Conservation (phyloP, 2,329 filamentous ascomycete species). For the Pseudogymnoascus pannorum region DNA sequence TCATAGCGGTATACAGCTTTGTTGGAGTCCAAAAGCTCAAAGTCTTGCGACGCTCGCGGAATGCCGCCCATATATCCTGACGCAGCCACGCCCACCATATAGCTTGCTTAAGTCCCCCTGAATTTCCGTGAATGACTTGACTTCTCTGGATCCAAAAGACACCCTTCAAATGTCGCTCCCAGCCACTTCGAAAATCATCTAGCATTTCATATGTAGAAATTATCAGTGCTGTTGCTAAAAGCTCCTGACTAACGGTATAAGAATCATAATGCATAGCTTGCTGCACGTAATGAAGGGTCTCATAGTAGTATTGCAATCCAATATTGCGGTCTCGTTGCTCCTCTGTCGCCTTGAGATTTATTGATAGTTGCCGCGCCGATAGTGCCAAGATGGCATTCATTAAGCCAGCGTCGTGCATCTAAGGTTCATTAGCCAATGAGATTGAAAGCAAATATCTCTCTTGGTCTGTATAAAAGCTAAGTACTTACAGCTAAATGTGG, state of each 20-base stretch:
- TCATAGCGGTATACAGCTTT: constrained; percentile 40
- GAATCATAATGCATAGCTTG: constrained; percentile 50
- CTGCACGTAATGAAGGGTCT: constrained; percentile 54
- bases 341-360: constrained; percentile 26
- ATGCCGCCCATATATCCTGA: constrained; percentile 60
- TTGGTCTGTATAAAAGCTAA: background rate
- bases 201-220: constrained; percentile 62
- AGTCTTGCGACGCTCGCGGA: constrained; percentile 47
- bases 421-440: constrained; percentile 20
- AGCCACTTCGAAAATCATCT: constrained; percentile 45
- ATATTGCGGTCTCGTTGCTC: constrained; percentile 29
- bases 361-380: constrained; percentile 43
- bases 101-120: constrained; percentile 46
- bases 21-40: constrained; percentile 53
- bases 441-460: background rate
- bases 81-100: constrained; percentile 61
- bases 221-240: constrained; percentile 51
- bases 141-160: constrained; percentile 61
- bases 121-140: constrained; percentile 52
- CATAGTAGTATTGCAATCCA: constrained; percentile 51
- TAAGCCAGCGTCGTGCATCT: constrained; percentile 46
- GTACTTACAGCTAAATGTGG: constrained; percentile 26
- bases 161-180: constrained; percentile 56
- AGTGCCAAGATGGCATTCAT: constrained; percentile 52
- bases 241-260: constrained; percentile 50